phyloP scores from a whole-genome alignment of 768 basidiomycete species.

The Vararia minispora region DNA sequence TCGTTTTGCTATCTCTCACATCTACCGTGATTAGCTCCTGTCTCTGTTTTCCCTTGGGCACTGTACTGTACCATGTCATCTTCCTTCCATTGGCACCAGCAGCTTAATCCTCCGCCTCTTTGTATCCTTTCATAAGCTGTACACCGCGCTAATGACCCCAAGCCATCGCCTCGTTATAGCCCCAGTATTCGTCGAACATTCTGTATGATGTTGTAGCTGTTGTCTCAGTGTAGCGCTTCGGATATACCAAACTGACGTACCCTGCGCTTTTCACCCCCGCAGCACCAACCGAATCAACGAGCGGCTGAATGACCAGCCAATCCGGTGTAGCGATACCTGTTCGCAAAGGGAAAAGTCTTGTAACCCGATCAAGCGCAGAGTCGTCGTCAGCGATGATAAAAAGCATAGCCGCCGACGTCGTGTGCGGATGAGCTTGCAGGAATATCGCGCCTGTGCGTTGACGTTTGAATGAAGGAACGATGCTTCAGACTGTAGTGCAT shows the following conservation, averaged over 20 bases:
- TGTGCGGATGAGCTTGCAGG: conserved; percentile 51
- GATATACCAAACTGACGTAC: conserved; percentile 29
- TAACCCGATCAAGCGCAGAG: conserved; percentile 51
- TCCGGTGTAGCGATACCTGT: conserved; percentile 72
- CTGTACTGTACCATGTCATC: conserved; percentile 79
- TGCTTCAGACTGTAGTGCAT: conserved; percentile 6
- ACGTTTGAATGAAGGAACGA: conserved; percentile 9
- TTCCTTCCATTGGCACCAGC: conserved; percentile 46
- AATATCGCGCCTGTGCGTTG: conserved; percentile 39
- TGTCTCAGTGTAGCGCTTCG: conserved; percentile 5
- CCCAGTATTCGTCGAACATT: conserved; percentile 23
- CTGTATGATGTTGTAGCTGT: conserved; percentile 14
- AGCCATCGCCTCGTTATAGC: conserved; percentile 25
- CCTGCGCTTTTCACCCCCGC: conserved; percentile 72
- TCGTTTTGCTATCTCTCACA: conserved; percentile 63
- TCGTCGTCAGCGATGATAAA: conserved; percentile 51
- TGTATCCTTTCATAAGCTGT: conserved; percentile 24
- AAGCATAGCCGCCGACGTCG: conserved; percentile 26
- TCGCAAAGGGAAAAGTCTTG: conserved; percentile 72
- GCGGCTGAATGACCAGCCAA: conserved; percentile 55
- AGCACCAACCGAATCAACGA: conserved; percentile 48
- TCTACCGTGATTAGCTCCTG: conserved; percentile 48
- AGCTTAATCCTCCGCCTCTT: conserved; percentile 24
- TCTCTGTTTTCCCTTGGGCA: conserved; percentile 43
- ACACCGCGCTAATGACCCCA: conserved; percentile 16